These are phyloP conservation scores for Thalassiosira exigua DNA, from an alignment of 352 stramenopile genomes.

Conservation along the genomic window DNA sequence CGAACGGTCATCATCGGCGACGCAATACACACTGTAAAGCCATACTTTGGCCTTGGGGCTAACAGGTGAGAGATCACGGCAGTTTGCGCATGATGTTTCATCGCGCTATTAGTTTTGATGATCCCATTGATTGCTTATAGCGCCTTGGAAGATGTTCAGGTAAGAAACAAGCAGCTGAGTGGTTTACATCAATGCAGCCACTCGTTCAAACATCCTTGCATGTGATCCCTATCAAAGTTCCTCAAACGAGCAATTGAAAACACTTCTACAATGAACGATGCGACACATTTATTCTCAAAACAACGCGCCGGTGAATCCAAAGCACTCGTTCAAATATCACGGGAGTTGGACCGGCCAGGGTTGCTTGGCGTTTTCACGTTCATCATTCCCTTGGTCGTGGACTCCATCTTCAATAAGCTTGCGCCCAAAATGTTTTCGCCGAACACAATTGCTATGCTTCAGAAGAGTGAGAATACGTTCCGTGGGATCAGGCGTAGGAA, in stretches of 20 bases:
- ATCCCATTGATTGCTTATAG: no score
- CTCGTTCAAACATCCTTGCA: no score
- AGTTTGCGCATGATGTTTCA: no score
- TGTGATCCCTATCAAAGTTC: conserved; percentile 32
- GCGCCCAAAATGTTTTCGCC: conserved; percentile 81
- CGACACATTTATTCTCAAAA: conserved; percentile 72
- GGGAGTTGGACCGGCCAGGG: conserved; percentile 78
- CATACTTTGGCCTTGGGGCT: conserved; percentile 87
- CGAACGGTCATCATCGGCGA: conserved; percentile 75
- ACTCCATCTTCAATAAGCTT: conserved; percentile 85
- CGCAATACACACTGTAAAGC: conserved; percentile 86
- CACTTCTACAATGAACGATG: conserved; percentile 48
- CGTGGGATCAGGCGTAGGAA: conserved; percentile 71
- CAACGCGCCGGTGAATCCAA: conserved; percentile 76
- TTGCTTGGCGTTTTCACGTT: conserved; percentile 81
- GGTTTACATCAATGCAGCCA: conserved; percentile 12
- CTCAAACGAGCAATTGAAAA: conserved; percentile 66
- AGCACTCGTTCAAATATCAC: conserved; percentile 82
- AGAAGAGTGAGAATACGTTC: conserved; percentile 83
- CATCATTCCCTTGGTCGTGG: conserved; percentile 86
- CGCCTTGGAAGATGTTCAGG: conserved; percentile 84
- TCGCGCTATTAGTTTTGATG: no score
- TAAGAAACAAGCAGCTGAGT: conserved; percentile 22
- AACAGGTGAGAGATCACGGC: no score
- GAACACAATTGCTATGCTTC: conserved; percentile 87